A percentile compares a stretch with the other conserved stretches of the same genome.
These are phyloP conservation scores for Colletotrichum sojae DNA, from an alignment of 2,329 filamentous ascomycete species.

Conservation along the genomic window DNA sequence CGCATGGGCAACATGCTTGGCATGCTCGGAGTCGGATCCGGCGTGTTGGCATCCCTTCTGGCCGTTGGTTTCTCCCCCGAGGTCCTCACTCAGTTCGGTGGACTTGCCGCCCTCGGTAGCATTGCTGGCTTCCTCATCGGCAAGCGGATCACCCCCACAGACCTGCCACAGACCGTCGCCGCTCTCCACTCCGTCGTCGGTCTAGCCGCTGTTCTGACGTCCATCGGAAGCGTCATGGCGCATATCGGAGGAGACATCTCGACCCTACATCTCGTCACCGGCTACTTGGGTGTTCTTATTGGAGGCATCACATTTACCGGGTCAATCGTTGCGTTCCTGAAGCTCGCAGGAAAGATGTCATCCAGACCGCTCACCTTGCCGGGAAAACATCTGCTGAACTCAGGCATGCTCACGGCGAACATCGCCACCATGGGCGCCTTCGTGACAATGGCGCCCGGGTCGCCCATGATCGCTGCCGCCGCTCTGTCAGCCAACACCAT, in stretches of 20 bases:
- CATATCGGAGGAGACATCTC: constrained; percentile 68
- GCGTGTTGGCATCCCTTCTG: constrained; percentile 85
- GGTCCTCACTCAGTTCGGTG: constrained; percentile 84
- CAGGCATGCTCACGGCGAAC: constrained; percentile 81
- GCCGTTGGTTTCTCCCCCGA: constrained; percentile 86
- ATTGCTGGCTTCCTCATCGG: constrained; percentile 82
- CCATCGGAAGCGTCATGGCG: constrained; percentile 85
- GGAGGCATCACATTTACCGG: constrained; percentile 92
- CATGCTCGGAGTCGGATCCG: constrained; percentile 86
- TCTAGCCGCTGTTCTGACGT: constrained; percentile 88
- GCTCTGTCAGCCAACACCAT: constrained; percentile 83
- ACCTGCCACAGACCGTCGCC: constrained; percentile 90
- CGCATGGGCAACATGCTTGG: constrained; percentile 89
- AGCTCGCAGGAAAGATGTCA: constrained; percentile 86
- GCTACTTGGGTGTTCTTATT: constrained; percentile 88
- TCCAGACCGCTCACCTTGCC: constrained; percentile 81
- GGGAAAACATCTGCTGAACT: constrained; percentile 83
- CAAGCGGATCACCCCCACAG: constrained; percentile 88
- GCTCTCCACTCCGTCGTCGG: constrained; percentile 92
- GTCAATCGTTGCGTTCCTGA: constrained; percentile 90
- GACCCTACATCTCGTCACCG: constrained; percentile 86
- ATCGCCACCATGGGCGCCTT: constrained; percentile 88
- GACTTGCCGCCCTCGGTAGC: constrained; percentile 79
- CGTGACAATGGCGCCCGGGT: constrained; percentile 83
- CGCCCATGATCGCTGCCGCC: constrained; percentile 82